Conservation (phyloP, 805 yeast genomes). For the Zygotorulaspora florentina region DNA sequence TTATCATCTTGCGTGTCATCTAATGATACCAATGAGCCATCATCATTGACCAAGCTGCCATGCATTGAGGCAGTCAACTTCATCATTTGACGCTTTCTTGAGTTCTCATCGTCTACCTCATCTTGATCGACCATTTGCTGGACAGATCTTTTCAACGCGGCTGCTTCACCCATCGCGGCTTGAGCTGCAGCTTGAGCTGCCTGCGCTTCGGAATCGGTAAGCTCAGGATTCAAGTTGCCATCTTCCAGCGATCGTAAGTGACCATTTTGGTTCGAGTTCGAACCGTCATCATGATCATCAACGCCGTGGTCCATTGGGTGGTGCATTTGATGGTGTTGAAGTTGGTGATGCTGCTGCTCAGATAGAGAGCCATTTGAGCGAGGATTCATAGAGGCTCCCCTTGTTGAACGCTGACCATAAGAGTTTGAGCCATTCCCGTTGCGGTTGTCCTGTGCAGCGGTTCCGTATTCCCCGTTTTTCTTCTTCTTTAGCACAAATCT, state of each 20-base stretch:
- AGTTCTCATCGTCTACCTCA: conserved; percentile 16
- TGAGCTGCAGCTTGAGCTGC: conserved; percentile 29
- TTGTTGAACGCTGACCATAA: conserved; percentile 5
- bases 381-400: conserved; percentile 6
- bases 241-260: conserved; percentile 9
- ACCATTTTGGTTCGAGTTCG: not conserved
- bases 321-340: conserved; percentile 3
- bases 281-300: conserved; percentile 3
- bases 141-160: conserved; percentile 19
- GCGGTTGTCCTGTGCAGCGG: conserved; percentile 6
- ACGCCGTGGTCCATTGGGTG: not conserved
- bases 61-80: conserved; percentile 13
- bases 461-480: conserved; percentile 31
- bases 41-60: conserved; percentile 17
- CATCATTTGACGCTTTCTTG: conserved; percentile 16
- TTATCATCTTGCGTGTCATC: conserved; percentile 33
- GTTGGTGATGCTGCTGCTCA: conserved; percentile 1
- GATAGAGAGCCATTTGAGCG: not conserved
- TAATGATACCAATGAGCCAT: conserved; percentile 20
- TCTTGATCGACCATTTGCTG: conserved; percentile 13
- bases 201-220: conserved; percentile 16
- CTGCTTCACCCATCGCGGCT: conserved; percentile 26
- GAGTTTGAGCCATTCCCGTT: not conserved
- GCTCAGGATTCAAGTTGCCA: conserved; percentile 9
- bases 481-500: conserved; percentile 34